phyloP scores from a whole-genome alignment of 202 grass and related monocot genomes.

The Setaria italica region DNA sequence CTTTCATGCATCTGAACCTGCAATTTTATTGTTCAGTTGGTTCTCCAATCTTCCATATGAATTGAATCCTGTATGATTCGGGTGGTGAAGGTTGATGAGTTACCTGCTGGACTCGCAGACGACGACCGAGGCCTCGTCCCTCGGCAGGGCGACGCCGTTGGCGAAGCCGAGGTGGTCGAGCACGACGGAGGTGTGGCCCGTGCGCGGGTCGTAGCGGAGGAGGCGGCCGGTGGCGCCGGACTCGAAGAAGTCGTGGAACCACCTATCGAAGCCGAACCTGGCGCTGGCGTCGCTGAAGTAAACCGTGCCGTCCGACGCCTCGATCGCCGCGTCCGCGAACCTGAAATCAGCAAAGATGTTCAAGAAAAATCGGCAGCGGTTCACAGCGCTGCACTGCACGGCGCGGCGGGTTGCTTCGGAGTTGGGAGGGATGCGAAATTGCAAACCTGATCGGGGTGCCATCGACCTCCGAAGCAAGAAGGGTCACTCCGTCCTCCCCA shows the following conservation, averaged over 20 bases:
- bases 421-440: neutral
- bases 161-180: constrained; percentile 60
- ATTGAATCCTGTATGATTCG: too few relatives aligned
- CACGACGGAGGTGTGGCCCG: constrained; percentile 48
- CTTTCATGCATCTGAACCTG: constrained; percentile 64
- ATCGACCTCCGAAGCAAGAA: constrained; percentile 60
- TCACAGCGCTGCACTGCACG: neutral
- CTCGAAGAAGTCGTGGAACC: constrained; percentile 57
- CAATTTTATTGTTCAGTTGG: neutral
- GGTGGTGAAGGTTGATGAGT: neutral
- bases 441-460: constrained; percentile 64
- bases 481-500: constrained; percentile 55
- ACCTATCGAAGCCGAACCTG: constrained; percentile 55
- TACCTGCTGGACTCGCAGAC: constrained; percentile 64
- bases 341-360: constrained; percentile 16
- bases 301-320: constrained; percentile 68
- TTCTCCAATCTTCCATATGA: neutral
- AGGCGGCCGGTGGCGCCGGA: constrained; percentile 60
- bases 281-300: constrained; percentile 85
- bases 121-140: constrained; percentile 64
- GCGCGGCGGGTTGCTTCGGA: neutral
- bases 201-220: constrained; percentile 74
- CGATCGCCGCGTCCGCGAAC: constrained; percentile 61
- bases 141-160: constrained; percentile 75
- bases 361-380: neutral